Conservation (phyloP, 768 basidiomycete species). For the Strobilomyces confusus region DNA sequence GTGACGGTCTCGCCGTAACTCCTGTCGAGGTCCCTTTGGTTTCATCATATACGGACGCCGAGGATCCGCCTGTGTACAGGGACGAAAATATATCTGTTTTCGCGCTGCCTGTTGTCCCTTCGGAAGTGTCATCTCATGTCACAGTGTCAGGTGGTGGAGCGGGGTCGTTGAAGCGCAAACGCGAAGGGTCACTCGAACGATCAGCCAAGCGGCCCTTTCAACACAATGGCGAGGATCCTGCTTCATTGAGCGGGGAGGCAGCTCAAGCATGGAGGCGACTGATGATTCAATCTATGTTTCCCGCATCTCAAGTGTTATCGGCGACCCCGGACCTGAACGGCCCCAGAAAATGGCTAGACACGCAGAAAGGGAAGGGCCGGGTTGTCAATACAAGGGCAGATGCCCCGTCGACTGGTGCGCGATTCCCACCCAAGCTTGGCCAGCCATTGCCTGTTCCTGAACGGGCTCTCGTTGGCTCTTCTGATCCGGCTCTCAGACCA, state of each 20-base stretch:
- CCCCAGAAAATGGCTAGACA: conserved; percentile 2
- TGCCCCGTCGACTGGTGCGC: conserved; percentile 4
- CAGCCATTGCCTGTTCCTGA: conserved; percentile 24
- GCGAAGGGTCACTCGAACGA: conserved; percentile 35
- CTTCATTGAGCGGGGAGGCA: conserved; percentile 35
- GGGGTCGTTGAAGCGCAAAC: too few relatives aligned
- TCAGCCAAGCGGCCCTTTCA: conserved; percentile 35
- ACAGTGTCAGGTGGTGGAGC: not conserved
- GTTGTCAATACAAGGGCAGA: too few relatives aligned
- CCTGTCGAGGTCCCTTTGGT: conserved; percentile 40
- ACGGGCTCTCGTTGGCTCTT: conserved; percentile 10
- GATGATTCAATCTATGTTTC: conserved; percentile 61
- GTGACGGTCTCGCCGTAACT: conserved; percentile 49
- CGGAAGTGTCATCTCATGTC: not conserved
- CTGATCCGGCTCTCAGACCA: conserved; percentile 25
- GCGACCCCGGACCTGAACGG: conserved; percentile 8
- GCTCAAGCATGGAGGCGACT: conserved; percentile 55
- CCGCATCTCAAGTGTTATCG: conserved; percentile 30
- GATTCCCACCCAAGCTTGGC: conserved; percentile 16
- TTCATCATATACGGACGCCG: conserved; percentile 12
- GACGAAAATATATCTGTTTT: conserved; percentile 67
- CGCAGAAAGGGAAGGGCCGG: too few relatives aligned
- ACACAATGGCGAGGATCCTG: conserved; percentile 13
- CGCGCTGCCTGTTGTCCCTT: conserved; percentile 46
- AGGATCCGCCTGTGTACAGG: conserved; percentile 45